Evolutionary conservation across 73 alveolate genomes (phyloP).

Genomic region (Tetrahymena elliotti): DNA sequence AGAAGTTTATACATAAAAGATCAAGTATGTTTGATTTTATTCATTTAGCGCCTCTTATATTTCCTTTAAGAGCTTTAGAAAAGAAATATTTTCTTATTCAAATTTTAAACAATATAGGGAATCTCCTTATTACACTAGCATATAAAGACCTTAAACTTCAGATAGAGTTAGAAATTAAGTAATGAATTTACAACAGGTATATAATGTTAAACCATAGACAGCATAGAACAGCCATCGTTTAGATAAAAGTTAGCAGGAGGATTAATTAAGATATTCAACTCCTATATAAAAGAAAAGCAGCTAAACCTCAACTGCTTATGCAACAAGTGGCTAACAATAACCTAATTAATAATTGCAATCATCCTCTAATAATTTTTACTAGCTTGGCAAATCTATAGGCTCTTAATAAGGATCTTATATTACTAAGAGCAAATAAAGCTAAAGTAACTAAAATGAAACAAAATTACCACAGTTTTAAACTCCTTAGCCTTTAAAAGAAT

Average conservation of each 20-base stretch:
- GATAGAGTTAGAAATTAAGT: not conserved
- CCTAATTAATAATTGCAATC: not conserved
- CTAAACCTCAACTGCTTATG: not conserved
- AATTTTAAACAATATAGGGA: not conserved
- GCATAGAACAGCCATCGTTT: not conserved
- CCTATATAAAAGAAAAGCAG: not conserved
- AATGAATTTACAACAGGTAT: not conserved
- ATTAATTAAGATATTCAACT: not conserved
- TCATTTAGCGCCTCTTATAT: not conserved
- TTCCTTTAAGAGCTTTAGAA: no score
- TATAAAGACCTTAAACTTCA: not conserved
- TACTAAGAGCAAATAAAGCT: not conserved
- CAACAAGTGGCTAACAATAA: not conserved
- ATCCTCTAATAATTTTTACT: not conserved
- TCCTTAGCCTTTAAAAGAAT: not conserved
- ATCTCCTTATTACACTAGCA: not conserved
- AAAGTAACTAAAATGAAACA: not conserved
- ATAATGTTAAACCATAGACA: not conserved
- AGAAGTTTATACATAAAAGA: not conserved
- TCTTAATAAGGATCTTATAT: not conserved
- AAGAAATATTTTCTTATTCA: not conserved
- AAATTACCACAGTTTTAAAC: not conserved
- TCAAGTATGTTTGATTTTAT: not conserved
- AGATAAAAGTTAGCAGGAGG: not conserved
- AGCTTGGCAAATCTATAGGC: not conserved